These are phyloP conservation scores for Vitis rotundifolia DNA, from an alignment of 164 flowering plant species.

Conservation along the genomic window DNA sequence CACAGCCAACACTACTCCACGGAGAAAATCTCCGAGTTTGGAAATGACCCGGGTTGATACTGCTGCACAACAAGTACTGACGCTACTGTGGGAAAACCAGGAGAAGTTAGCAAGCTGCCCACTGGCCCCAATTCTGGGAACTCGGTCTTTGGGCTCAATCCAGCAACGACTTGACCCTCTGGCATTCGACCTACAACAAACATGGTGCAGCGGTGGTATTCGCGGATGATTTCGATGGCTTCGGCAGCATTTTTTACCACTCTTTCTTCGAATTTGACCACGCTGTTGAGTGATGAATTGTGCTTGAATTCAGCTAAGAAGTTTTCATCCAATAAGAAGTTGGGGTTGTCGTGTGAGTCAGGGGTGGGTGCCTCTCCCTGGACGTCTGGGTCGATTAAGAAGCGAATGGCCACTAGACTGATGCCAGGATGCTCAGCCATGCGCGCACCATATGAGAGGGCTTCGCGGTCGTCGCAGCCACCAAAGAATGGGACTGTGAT, in stretches of 20 bases:
- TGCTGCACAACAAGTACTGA: conserved; percentile 49
- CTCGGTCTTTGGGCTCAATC: conserved; percentile 16
- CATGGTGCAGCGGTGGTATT: conserved; percentile 24
- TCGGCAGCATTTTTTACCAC: conserved; percentile 18
- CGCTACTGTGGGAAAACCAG: conserved; percentile 33
- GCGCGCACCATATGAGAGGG: conserved; percentile 39
- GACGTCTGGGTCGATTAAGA: neutral
- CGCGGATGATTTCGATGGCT: conserved; percentile 3
- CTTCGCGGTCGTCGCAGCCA: conserved; percentile 46
- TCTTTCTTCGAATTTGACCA: conserved; percentile 33
- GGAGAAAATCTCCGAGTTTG: neutral
- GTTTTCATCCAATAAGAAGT: conserved; percentile 12
- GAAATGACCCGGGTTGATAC: conserved; percentile 6
- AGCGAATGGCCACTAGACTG: conserved; percentile 18
- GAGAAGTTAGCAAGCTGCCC: conserved; percentile 35
- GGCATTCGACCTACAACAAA: conserved; percentile 46
- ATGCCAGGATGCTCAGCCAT: conserved; percentile 62
- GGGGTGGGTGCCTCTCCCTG: too few relatives aligned
- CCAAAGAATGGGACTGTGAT: conserved; percentile 39
- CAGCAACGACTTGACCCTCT: conserved; percentile 12
- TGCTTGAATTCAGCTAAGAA: conserved; percentile 17
- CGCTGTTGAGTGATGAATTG: conserved; percentile 7
- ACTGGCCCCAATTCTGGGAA: conserved; percentile 47
- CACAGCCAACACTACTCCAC: neutral
- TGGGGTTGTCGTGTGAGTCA: neutral